Conservation (phyloP, 805 yeast species). For the Helenozyma rhizophorensis region DNA sequence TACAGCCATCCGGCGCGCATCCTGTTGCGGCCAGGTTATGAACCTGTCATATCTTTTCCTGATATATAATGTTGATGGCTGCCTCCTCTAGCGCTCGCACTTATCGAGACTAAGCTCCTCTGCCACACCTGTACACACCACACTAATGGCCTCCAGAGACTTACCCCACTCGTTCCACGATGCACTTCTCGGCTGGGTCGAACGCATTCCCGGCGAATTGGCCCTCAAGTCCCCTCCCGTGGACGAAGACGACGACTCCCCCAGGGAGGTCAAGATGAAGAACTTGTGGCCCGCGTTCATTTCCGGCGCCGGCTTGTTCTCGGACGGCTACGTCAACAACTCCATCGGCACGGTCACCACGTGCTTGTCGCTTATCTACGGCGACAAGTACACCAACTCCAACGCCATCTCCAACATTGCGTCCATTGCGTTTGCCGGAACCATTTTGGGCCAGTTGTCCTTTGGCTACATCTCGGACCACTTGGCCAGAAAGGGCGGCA, state of each 20-base stretch:
- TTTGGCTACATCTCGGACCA: constrained; percentile 83
- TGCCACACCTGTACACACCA: neutral
- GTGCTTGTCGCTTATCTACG: constrained; percentile 64
- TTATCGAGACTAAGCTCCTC: too few relatives aligned
- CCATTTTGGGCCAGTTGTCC: constrained; percentile 76
- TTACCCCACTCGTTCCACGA: constrained; percentile 14
- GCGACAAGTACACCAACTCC: constrained; percentile 55
- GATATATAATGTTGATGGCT: too few relatives aligned
- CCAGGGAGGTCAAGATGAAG: constrained; percentile 17
- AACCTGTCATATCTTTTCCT: too few relatives aligned
- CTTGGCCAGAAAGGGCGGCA: constrained; percentile 75
- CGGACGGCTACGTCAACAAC: constrained; percentile 91
- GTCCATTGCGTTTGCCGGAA: constrained; percentile 88
- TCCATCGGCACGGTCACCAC: constrained; percentile 75
- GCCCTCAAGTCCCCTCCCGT: constrained; percentile 1
- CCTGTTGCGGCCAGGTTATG: too few relatives aligned
- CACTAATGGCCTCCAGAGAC: constrained; percentile 17
- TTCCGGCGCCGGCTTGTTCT: constrained; percentile 89
- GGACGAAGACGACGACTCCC: constrained; percentile 10
- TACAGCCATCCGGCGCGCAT: too few relatives aligned
- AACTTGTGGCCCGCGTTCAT: constrained; percentile 28
- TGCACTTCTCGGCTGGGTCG: constrained; percentile 11
- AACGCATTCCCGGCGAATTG: constrained; percentile 11
- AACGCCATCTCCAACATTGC: constrained; percentile 75
- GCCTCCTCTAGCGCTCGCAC: too few relatives aligned